Base-by-base conservation (phyloP, 1,139 yeast genomes). In the Diutina sp. region DNA sequence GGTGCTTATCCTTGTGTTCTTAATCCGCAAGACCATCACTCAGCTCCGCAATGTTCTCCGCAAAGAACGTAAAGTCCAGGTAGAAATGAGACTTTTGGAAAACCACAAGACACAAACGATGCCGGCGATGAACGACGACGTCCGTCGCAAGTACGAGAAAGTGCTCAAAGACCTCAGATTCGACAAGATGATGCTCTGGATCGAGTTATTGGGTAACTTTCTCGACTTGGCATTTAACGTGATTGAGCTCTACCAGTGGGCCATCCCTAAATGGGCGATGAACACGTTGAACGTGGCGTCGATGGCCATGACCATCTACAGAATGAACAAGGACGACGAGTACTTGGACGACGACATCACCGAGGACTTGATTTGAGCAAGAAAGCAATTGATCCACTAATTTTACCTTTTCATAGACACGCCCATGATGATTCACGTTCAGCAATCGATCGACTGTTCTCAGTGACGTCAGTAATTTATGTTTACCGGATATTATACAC, bases 311-410 rank as follows among this genome's bases (percentile, higher is more conserved):
- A 74, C 80, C 12, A 67, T 76, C 51, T 76, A 76, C 67, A 73
- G 80, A 68, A 76, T 76, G 80, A 76, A 76, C 66, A 76, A 76
- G 64, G 80, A 76, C 61, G 80, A 76, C 59, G 80, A 76, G 64
- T 76, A 76, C 60, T 62, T 71, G 45, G 80, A 76, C 62, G 80
- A 76, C 62, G 79, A 76, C 60, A 72, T 76, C 14, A 68, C 76
- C 25, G 78, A 76, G 57, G 80, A 76, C 58, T 67, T 76, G 59
- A 70, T 76, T 60, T 73, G 25, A 21, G 25, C 25, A 21, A 21
- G 1, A 4, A 21, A n/a, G n/a, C n/a, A n/a, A n/a, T n/a, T n/a
- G n/a, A n/a, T 21, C 25, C 25, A 2, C 25, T 21, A 62, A 56
- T 41, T 14, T 11, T n/a, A n/a, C 14, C 14, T 3, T 7, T 9